These are phyloP conservation scores for Aspergillus affinis DNA, from an alignment of 495 filamentous ascomycete genomes.

Conservation along the genomic window DNA sequence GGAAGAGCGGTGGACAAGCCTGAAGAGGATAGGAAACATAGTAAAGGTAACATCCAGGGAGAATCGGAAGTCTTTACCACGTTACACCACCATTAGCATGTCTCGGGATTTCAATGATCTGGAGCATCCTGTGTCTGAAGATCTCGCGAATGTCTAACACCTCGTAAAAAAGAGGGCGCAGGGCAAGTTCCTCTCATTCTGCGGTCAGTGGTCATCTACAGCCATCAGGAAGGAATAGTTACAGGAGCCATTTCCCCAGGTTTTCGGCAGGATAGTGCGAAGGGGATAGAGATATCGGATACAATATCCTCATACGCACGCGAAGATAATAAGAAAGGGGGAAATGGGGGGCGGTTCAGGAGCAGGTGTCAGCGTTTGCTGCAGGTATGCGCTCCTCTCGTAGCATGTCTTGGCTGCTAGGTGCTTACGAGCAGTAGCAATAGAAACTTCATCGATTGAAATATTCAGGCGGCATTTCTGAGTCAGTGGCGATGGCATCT, in stretches of 20 bases:
- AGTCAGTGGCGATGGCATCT: not conserved
- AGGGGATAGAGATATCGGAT: not conserved
- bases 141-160: too few relatives aligned
- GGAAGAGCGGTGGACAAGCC: not conserved
- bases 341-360: too few relatives aligned
- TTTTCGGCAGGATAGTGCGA: not conserved
- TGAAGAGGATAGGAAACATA: not conserved
- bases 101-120: not conserved
- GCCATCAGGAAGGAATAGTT: not conserved
- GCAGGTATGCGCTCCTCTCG: too few relatives aligned
- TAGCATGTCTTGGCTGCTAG: not conserved
- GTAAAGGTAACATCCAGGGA: too few relatives aligned
- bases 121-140: too few relatives aligned
- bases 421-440: not conserved
- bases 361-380: too few relatives aligned
- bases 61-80: not conserved
- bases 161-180: too few relatives aligned
- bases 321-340: not conserved
- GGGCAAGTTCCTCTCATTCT: too few relatives aligned
- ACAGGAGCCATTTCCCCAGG: not conserved
- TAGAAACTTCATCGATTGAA: too few relatives aligned
- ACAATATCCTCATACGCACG: not conserved
- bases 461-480: not conserved
- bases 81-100: not conserved
- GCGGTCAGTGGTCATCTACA: not conserved